phyloP scores from a whole-genome alignment of 1,284 basidiomycete genomes.

The Sporisorium sorghi region DNA sequence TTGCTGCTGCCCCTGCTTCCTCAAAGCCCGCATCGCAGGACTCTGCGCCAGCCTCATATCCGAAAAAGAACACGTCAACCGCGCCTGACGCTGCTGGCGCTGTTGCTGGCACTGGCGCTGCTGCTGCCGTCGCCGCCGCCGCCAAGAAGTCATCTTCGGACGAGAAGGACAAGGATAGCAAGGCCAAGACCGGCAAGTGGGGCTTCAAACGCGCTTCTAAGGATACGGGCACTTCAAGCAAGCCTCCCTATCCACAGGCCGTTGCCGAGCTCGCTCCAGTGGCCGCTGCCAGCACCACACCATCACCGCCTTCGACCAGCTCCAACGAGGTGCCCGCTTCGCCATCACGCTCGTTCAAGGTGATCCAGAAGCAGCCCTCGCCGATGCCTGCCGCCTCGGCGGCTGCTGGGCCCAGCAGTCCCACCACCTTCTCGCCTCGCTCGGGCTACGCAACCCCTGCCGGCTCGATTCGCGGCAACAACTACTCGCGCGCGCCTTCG shows the following conservation, averaged over 20 bases:
- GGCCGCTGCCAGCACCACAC: constrained; percentile 6
- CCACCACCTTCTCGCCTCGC: constrained; percentile 23
- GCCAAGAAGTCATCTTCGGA: constrained; percentile 10
- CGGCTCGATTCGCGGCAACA: constrained; percentile 43
- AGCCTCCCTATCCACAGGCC: constrained; percentile 39
- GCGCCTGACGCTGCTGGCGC: constrained; percentile 10
- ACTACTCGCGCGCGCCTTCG: constrained; percentile 47
- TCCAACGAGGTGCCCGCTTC: constrained; percentile 24
- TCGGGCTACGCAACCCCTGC: constrained; percentile 42
- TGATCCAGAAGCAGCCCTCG: constrained; percentile 42
- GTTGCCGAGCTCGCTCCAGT: constrained; percentile 21
- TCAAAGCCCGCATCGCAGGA: constrained; percentile 9
- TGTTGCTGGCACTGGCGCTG: constrained; percentile 9
- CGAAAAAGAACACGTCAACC: not conserved
- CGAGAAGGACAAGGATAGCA: constrained; percentile 23
- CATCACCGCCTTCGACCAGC: constrained; percentile 23
- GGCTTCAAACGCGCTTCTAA: constrained; percentile 50
- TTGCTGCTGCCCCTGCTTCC: constrained; percentile 3
- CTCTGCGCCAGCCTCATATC: constrained; percentile 12
- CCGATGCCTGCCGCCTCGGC: constrained; percentile 14
- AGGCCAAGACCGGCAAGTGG: constrained; percentile 44
- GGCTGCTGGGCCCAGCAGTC: constrained; percentile 33
- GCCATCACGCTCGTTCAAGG: constrained; percentile 48
- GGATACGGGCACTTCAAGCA: constrained; percentile 24
- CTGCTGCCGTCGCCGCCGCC: constrained; percentile 13